A percentile compares a stretch with the other conserved stretches of the same genome.
These are phyloP conservation scores for Trametes polyzona DNA, from an alignment of 1,284 basidiomycete species.

Conservation along the genomic window DNA sequence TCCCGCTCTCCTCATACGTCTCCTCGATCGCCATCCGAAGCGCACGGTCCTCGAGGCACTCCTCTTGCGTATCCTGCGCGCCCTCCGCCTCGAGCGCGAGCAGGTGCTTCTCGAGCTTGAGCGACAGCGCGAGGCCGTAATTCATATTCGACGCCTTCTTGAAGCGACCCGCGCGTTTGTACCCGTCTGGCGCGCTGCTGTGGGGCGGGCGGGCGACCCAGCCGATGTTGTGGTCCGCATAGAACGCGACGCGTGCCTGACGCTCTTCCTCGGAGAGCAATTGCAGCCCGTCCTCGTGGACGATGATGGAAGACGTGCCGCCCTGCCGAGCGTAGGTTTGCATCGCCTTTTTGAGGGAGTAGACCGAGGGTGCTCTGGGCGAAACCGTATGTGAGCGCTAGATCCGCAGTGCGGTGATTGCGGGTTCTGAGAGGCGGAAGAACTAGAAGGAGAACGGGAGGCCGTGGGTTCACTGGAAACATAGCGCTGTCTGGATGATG, in stretches of 20 bases:
- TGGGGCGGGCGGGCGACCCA: slow-evolving; percentile 61
- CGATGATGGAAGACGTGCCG: slow-evolving; percentile 74
- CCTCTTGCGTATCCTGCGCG: slow-evolving; percentile 35
- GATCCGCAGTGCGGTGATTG: slow-evolving; percentile 3
- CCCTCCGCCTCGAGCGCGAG: slow-evolving; percentile 47
- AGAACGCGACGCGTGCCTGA: slow-evolving; percentile 46
- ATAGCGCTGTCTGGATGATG: background rate
- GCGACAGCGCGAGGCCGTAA: slow-evolving; percentile 53
- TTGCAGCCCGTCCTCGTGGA: slow-evolving; percentile 75
- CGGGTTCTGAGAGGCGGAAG: background rate
- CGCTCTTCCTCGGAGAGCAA: slow-evolving; percentile 42
- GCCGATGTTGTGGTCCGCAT: slow-evolving; percentile 56
- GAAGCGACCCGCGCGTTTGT: slow-evolving; percentile 59
- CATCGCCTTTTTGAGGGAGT: slow-evolving; percentile 84
- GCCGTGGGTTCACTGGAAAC: background rate
- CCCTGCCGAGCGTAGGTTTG: slow-evolving; percentile 85
- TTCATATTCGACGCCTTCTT: slow-evolving; percentile 69
- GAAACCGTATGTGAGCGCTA: background rate
- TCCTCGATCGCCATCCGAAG: slow-evolving; percentile 70
- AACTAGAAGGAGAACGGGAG: background rate
- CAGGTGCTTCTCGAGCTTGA: slow-evolving; percentile 55
- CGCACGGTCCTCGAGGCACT: slow-evolving; percentile 62
- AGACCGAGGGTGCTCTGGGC: slow-evolving; percentile 70
- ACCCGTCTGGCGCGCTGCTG: slow-evolving; percentile 46
- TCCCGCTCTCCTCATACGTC: slow-evolving; percentile 59